Evolutionary conservation across 2,329 filamentous ascomycete species (phyloP).

Genomic region (Alternaria brassicae): DNA sequence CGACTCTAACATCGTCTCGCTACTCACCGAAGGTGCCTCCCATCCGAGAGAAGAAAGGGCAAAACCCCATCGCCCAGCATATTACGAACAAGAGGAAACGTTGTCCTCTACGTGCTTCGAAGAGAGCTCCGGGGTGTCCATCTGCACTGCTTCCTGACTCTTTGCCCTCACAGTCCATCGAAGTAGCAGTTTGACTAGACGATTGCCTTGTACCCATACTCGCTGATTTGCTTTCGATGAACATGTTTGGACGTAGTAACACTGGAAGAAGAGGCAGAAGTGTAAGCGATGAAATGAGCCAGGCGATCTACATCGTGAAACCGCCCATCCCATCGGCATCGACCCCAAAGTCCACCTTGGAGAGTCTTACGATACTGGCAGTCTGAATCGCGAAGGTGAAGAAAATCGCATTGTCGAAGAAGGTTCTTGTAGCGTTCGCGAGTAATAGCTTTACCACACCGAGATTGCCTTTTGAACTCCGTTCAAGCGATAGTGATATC

Average conservation of each 20-base stretch:
- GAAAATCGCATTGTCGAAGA: conserved; percentile 29
- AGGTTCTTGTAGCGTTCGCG: conserved; percentile 12
- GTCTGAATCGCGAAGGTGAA: conserved; percentile 32
- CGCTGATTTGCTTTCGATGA: background rate
- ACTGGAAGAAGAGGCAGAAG: conserved; percentile 28
- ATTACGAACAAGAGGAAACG: conserved; percentile 20
- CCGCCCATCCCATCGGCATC: conserved; percentile 29
- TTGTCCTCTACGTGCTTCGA: conserved; percentile 9
- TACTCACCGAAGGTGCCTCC: conserved; percentile 20
- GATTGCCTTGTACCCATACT: background rate
- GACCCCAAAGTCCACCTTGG: conserved; percentile 27
- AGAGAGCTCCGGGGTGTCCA: background rate
- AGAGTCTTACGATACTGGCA: conserved; percentile 28
- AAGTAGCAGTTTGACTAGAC: background rate
- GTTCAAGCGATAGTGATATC: background rate
- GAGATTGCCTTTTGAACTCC: background rate
- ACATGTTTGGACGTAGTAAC: conserved; percentile 4
- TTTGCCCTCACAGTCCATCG: background rate
- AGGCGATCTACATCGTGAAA: conserved; percentile 31
- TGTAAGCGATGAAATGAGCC: conserved; percentile 27
- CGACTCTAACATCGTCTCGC: background rate
- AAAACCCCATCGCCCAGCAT: conserved; percentile 27
- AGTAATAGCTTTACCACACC: background rate
- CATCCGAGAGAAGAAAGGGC: conserved; percentile 28
- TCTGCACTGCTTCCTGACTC: background rate